Base-by-base conservation (phyloP, 768 basidiomycete genomes). In the Lactarius pseudohatsudake region DNA sequence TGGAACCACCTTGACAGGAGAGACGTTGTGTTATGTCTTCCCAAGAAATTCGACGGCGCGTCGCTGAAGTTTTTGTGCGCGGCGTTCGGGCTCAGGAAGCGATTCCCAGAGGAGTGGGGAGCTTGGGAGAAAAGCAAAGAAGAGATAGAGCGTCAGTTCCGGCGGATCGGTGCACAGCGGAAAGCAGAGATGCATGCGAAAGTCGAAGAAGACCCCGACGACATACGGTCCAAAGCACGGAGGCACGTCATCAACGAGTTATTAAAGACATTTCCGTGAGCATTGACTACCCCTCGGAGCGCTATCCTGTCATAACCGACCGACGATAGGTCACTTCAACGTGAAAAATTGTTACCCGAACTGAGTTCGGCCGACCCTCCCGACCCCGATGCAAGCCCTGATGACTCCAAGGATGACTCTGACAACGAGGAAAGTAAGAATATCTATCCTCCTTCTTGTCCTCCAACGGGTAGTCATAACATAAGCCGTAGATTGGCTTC, bases 181-280 rank as follows among this genome's bases (percentile, higher is more conserved):
- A 60, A 45, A 54, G 15, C 0, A 7, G 50, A 53, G 1, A 62
- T 62, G 38, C n/a, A 59, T 36, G 18, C 2, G 11, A 54, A 6
- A 22, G 36, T 62, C 11, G 56, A 43, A 32, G 28, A 34, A 28
- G 30, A 16, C 30, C 40, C 34, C 28, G 50, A 54, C 11, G 50
- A 43, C 20, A 58, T 54, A 10, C 57, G 13, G 13, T 22, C 8
- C n/a, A 16, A 53, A n/a, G 28, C 62, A 34, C 61, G 10, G 38
- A 40, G 40, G n/a, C 45, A 30, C 4, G 61, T 66, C 32, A 9
- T 62, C 15, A 2, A 13, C 11, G 50, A 66, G 4, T 61, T 66
- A 13, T 30, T 62, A 2, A 66, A 62, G 10, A 16, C 22, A 18
- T 66, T 62, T 34, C 65, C 57, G 65, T 66, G 57, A 61, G 59